phyloP scores from a whole-genome alignment of 176 grass and related monocot species.

The Aegilops speltoides region DNA sequence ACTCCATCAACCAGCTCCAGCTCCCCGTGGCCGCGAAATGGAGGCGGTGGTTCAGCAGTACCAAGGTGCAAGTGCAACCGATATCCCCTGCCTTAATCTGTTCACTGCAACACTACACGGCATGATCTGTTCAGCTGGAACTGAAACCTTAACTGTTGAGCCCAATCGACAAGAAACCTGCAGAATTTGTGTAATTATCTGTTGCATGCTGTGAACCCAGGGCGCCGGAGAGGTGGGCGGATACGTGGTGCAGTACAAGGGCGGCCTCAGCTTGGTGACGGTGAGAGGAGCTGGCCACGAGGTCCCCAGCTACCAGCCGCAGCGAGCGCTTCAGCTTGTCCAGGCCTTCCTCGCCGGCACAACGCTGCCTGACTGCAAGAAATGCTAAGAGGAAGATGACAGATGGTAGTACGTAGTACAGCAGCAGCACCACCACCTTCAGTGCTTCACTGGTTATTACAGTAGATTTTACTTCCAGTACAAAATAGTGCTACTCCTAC shows the following conservation, averaged over 20 bases:
- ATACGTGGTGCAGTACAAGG: conserved; percentile 49
- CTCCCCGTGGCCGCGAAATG: conserved; percentile 46
- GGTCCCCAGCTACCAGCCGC: conserved; percentile 68
- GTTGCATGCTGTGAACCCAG: too few species aligned
- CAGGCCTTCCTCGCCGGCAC: conserved; percentile 50
- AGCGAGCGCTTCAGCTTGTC: conserved; percentile 49
- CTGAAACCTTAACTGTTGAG: too few species aligned
- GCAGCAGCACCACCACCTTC: too few species aligned
- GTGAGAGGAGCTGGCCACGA: conserved; percentile 87
- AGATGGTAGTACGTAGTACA: too few species aligned
- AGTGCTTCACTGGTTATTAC: too few species aligned
- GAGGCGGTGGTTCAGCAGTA: conserved; percentile 51
- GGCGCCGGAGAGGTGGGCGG: conserved; percentile 65
- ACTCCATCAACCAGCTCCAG: conserved; percentile 64
- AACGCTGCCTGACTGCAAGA: conserved; percentile 41
- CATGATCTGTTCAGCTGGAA: too few species aligned
- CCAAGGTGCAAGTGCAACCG: conserved; percentile 33
- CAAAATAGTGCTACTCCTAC: not conserved
- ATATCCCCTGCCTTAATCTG: too few species aligned
- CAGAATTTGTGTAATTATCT: not conserved
- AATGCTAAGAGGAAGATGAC: not conserved
- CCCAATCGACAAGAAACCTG: too few species aligned
- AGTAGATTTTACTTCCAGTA: not conserved
- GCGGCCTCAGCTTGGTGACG: conserved; percentile 65
- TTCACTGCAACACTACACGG: too few species aligned